Conservation (phyloP, 352 stramenopile species). For the Thalassiosira oceanica region DNA sequence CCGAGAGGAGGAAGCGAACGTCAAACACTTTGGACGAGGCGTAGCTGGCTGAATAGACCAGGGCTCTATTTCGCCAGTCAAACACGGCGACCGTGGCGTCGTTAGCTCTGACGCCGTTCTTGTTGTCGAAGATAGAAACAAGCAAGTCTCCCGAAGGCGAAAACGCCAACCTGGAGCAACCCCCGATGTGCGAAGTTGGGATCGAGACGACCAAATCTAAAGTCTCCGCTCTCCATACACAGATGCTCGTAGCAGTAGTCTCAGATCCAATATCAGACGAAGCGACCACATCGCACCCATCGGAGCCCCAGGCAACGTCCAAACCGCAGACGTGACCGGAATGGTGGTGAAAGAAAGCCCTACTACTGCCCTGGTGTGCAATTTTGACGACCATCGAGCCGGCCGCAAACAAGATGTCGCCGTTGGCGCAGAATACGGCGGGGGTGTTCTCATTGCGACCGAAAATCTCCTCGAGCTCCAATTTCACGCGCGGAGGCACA, state of each 20-base stretch:
- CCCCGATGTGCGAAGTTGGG: conserved; percentile 12
- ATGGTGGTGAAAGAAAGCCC: conserved; percentile 30
- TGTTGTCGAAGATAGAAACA: conserved; percentile 65
- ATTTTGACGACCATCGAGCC: conserved; percentile 34
- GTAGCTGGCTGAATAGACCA: conserved; percentile 21
- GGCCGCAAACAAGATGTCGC: conserved; percentile 25
- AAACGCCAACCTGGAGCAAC: conserved; percentile 84
- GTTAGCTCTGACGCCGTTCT: no score
- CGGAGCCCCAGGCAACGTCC: conserved; percentile 13
- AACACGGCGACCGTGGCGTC: conserved; percentile 73
- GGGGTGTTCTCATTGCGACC: conserved; percentile 19
- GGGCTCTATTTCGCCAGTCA: conserved; percentile 51
- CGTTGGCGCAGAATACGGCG: conserved; percentile 12
- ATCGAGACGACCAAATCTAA: conserved; percentile 17
- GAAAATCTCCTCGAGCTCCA: conserved; percentile 25
- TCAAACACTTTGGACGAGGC: conserved; percentile 16
- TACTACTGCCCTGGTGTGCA: not conserved
- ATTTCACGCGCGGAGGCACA: conserved; percentile 14
- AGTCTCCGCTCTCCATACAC: conserved; percentile 21
- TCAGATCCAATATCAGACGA: conserved; percentile 19
- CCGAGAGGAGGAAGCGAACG: conserved; percentile 19
- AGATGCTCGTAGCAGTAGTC: conserved; percentile 41
- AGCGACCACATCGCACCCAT: conserved; percentile 22
- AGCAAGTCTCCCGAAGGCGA: conserved; percentile 62
- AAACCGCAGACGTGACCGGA: conserved; percentile 31